Evolutionary conservation across 805 yeast genomes (phyloP).

Genomic region (Wickerhamomyces canadensis): DNA sequence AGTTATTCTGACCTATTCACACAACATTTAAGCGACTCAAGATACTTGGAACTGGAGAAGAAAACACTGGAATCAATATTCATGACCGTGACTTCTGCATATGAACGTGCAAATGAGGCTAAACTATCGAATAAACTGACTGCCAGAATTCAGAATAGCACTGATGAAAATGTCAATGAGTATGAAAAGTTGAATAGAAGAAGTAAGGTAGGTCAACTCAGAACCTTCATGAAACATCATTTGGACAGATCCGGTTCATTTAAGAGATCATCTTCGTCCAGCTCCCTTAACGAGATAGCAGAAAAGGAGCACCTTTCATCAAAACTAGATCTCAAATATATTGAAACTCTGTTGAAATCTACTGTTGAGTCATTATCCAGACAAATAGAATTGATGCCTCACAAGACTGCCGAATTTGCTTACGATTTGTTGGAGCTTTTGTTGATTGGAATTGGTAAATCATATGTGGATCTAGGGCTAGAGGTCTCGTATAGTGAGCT

Average conservation of each 20-base stretch:
- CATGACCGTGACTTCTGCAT: constrained; percentile 26
- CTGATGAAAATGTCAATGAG: constrained; percentile 16
- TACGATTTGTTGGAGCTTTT: constrained; percentile 63
- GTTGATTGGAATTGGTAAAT: constrained; percentile 63
- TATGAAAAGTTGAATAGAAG: constrained; percentile 25
- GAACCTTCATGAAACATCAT: constrained; percentile 50
- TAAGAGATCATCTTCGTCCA: constrained; percentile 19
- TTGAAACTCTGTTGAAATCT: constrained; percentile 62
- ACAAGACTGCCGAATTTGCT: constrained; percentile 54
- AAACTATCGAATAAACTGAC: constrained; percentile 28
- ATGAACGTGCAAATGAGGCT: constrained; percentile 27
- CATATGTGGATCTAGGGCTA: constrained; percentile 68
- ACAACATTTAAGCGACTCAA: constrained; percentile 58
- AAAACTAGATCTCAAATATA: constrained; percentile 29
- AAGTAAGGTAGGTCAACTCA: constrained; percentile 45
- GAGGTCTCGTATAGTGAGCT: constrained; percentile 58
- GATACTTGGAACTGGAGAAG: constrained; percentile 68
- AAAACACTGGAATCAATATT: constrained; percentile 48
- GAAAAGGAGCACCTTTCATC: constrained; percentile 3
- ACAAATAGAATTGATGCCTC: constrained; percentile 65
- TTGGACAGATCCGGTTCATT: constrained; percentile 37
- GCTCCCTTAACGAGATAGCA: constrained; percentile 4
- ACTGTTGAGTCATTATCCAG: constrained; percentile 76
- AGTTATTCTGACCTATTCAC: constrained; percentile 68
- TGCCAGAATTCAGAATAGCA: constrained; percentile 10